These are phyloP conservation scores for Colletotrichum lupini DNA, from an alignment of 2,329 filamentous ascomycete genomes.

Conservation along the genomic window DNA sequence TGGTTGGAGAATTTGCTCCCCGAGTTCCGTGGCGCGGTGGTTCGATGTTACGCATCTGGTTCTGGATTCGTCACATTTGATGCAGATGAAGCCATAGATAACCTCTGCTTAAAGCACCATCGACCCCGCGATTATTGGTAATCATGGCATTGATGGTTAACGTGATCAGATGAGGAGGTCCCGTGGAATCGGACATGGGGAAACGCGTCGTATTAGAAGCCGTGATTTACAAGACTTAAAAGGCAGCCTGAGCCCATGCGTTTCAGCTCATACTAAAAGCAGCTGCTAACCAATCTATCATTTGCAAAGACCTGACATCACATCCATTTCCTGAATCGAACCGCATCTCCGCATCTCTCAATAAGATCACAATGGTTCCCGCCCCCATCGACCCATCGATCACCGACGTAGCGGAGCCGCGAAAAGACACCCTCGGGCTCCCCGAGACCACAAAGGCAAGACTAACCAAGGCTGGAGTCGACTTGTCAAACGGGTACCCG, in stretches of 20 bases:
- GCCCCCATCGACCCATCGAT: constrained; percentile 71
- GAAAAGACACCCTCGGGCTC: constrained; percentile 72
- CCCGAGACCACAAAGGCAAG: constrained; percentile 67
- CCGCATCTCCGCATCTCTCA: not conserved
- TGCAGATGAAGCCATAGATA: constrained; percentile 27
- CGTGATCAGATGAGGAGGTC: not conserved
- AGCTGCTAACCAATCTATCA: not conserved
- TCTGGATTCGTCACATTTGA: constrained; percentile 17
- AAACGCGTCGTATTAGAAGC: not conserved
- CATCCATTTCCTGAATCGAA: not conserved
- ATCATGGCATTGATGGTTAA: constrained; percentile 1
- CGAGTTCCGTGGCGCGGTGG: not conserved
- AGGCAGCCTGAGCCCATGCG: not conserved
- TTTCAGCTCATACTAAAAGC: rapidly evolving
- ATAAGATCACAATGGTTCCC: constrained; percentile 55
- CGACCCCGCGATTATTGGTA: constrained; percentile 31
- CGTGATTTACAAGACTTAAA: not conserved
- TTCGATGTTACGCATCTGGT: constrained; percentile 1
- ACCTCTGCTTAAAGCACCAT: not conserved
- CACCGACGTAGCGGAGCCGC: constrained; percentile 69
- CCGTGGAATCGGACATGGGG: not conserved
- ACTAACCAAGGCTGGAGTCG: constrained; percentile 75
- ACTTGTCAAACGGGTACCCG: constrained; percentile 77
- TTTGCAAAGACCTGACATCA: not conserved
- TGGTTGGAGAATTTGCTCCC: constrained; percentile 1